These are phyloP conservation scores for Yueomyces sinensis DNA, from an alignment of 805 yeast genomes.

Conservation along the genomic window DNA sequence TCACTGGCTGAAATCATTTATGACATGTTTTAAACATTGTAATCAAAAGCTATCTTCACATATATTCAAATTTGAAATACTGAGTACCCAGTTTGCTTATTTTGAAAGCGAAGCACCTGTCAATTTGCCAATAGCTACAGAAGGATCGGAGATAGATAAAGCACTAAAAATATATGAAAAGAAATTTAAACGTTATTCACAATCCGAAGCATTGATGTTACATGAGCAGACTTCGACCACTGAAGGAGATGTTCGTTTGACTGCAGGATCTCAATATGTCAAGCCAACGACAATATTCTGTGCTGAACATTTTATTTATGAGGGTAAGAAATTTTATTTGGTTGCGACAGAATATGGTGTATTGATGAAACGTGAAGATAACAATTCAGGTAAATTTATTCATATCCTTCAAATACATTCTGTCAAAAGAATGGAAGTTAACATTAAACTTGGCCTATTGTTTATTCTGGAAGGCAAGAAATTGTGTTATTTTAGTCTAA, in stretches of 20 bases:
- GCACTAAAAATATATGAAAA: conserved; percentile 25
- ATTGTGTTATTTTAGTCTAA: conserved; percentile 50
- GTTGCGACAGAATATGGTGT: conserved; percentile 57
- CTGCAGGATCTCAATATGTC: not conserved
- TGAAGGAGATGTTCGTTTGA: not conserved
- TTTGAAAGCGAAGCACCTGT: conserved; percentile 37
- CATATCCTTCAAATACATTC: conserved; percentile 26
- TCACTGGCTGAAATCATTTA: conserved; percentile 43
- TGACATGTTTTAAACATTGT: conserved; percentile 33
- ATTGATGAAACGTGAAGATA: conserved; percentile 28
- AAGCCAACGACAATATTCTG: conserved; percentile 30
- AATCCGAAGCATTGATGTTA: not conserved
- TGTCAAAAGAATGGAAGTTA: conserved; percentile 44
- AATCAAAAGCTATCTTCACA: conserved; percentile 24
- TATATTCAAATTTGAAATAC: conserved; percentile 39
- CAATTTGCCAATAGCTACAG: conserved; percentile 40
- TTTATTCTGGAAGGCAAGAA: conserved; percentile 45
- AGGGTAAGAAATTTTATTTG: conserved; percentile 33
- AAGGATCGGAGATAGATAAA: conserved; percentile 37
- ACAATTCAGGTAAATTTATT: conserved; percentile 4
- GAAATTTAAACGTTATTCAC: not conserved
- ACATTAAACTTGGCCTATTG: conserved; percentile 35
- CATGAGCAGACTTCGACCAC: not conserved
- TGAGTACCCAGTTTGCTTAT: conserved; percentile 55
- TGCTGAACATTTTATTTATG: conserved; percentile 32